Evolutionary conservation across 495 filamentous ascomycete genomes (phyloP), one percentile per base, ranked within the genome.

Genomic region (Friedmanniomyces endolithicus): DNA sequence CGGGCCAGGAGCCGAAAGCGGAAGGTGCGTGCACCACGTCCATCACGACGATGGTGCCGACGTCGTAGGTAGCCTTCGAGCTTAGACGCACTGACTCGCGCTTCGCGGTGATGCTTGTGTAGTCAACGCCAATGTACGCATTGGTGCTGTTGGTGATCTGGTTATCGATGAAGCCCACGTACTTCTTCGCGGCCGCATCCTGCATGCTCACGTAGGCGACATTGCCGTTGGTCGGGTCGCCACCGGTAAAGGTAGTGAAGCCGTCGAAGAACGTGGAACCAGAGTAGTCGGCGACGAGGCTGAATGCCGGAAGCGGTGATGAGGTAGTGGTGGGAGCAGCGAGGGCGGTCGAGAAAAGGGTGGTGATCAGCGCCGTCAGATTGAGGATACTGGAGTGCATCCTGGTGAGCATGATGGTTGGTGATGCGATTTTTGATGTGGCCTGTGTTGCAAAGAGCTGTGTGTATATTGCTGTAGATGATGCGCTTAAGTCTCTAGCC

Each of bases 181-280:
- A 37, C 0, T 31, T 11, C 27, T 59, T 43, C 22, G 11, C 6
- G n/a, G 55, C 46, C 19, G 57, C 57, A n/a, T 16, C 29, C 19
- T 45, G 24, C 20, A 52, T 23, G 34, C 34, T 14, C 1, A 62
- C 50, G 52, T 68, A 70, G n/a, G 49, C 17, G 1, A 70, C 63
- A 51, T 58, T 62, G 48, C 66, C 68, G 0, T 55, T 11, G 9
- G 66, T 68, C 11, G 68, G 66, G 47, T 70, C 68, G 0, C 59
- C 46, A 0, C 63, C 68, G 29, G 57, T 65, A 57, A 70, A 74
- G 61, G 77, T 75, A 45, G 71, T 67, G 68, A 79, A 79, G 48
- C 69, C 70, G 29, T 74, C 57, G 59, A 79, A 71, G 64, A 79
- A 79, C 31, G 69, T 69, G n/a, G 70, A 52, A 12, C 71, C 68